Percentiles rank a stretch among this genome's conserved stretches.
Conservation (phyloP, 2,329 filamentous ascomycete species). For the Raffaelea deltoideospora region DNA sequence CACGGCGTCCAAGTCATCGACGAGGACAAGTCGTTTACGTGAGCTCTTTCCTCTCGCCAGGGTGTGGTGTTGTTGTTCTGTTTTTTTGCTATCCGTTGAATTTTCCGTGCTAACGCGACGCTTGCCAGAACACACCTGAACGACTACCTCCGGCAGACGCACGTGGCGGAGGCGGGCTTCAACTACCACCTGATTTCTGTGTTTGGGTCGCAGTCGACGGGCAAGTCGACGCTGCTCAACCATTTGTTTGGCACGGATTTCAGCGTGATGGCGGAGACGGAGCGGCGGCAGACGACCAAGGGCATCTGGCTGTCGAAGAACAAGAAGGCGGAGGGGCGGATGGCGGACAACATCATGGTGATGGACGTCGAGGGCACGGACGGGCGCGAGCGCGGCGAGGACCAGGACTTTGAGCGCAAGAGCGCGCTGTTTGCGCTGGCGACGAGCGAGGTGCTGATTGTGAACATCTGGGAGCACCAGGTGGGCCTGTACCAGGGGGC, state of each 20-base stretch:
- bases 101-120: neutral
- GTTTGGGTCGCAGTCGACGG: constrained; percentile 95
- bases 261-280: constrained; percentile 92
- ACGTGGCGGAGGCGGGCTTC: constrained; percentile 80
- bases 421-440: constrained; percentile 93
- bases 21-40: constrained; percentile 96
- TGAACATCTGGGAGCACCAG: constrained; percentile 99
- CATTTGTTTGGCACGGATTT: constrained; percentile 91
- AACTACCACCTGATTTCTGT: constrained; percentile 99
- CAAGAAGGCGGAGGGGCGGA: constrained; percentile 50
- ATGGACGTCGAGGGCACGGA: constrained; percentile 99
- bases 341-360: constrained; percentile 96
- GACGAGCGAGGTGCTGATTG: constrained; percentile 92
- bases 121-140: constrained; percentile 53
- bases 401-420: constrained; percentile 98
- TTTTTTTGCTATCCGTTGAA: neutral
- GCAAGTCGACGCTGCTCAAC: constrained; percentile 94
- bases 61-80: neutral
- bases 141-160: constrained; percentile 65
- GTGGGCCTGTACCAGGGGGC: constrained; percentile 95
- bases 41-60: constrained; percentile 20
- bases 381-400: constrained; percentile 87
- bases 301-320: constrained; percentile 99
- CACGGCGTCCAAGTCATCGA: constrained; percentile 96
- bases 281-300: constrained; percentile 93